Conservation (phyloP, 139 green algal species). For the Micromonas pusilla region DNA sequence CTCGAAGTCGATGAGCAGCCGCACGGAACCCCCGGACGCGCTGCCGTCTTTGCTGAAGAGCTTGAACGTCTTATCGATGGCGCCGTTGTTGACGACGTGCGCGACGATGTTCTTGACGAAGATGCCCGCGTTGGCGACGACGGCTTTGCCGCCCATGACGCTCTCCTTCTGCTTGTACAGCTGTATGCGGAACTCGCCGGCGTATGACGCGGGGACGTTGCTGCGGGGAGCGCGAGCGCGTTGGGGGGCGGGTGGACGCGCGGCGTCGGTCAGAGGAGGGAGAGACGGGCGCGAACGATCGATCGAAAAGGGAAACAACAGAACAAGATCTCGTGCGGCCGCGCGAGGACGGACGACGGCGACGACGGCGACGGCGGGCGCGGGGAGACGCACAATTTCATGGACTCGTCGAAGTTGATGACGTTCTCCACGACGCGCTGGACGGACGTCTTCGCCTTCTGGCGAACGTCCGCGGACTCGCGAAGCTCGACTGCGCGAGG, state of each 20-base stretch:
- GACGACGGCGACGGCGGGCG: not conserved
- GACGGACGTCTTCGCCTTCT: not conserved
- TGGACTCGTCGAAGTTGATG: not conserved
- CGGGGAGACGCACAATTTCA: not conserved
- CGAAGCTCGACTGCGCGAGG: not conserved
- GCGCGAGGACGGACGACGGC: not conserved
- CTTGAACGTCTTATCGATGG: slow-evolving; percentile 10
- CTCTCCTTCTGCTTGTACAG: slow-evolving; percentile 4
- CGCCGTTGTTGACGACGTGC: not conserved
- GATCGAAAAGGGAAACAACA: not conserved
- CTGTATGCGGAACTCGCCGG: not conserved
- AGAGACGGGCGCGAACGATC: not conserved
- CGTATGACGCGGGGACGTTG: not conserved
- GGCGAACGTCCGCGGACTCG: not conserved
- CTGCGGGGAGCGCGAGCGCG: not conserved
- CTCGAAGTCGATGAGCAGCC: not conserved
- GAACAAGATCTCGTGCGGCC: not conserved
- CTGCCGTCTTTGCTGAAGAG: not conserved
- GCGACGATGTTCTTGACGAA: slow-evolving; percentile 10
- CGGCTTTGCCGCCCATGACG: not conserved
- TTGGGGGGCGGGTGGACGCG: not conserved
- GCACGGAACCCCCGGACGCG: not conserved
- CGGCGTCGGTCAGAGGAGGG: not conserved
- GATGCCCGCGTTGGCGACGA: not conserved
- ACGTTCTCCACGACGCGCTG: not conserved